Evolutionary conservation across 139 green algal species (phyloP), one percentile per base, ranked within the genome.

Genomic region (Marvania coccoides): DNA sequence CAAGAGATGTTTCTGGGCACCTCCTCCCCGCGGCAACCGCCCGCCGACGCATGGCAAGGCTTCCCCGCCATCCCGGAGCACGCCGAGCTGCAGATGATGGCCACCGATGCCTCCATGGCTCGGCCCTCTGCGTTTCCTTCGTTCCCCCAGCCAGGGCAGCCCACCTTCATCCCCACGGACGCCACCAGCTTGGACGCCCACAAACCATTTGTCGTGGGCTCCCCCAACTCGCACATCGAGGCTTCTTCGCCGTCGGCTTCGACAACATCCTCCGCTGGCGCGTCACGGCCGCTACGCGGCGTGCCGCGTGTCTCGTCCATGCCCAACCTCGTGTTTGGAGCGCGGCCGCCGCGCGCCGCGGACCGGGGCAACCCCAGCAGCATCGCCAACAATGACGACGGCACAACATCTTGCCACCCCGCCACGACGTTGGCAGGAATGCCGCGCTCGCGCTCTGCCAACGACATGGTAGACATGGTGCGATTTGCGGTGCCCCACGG

Each of bases 381-480:
- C 24, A 35, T 10, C 23, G 24, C 23, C 58, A n/a, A n/a, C n/a
- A n/a, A n/a, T n/a, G n/a, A n/a, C n/a, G n/a, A n/a, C n/a, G n/a
- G n/a, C n/a, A n/a, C n/a, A n/a, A n/a, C n/a, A n/a, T n/a, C n/a
- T n/a, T 6, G 15, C 0, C 26, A 15, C 34, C 15, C 38, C 10
- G 28, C 58, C 9, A 39, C 24, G 36, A 39, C 28, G 36, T 2
- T 28, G 3, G 5, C 19, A 9, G 54, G 14, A 15, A 26, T 71
- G 63, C 67, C 59, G 23, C 59, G 59, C 29, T 69, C 67, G 3
- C 58, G 58, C 24, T 74, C 67, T 3, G 46, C 63, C 63, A 70
- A 45, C 47, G 67, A 74, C 64, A 6, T 51, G 30, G 12, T 9
- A 37, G 55, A 35, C 26, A 9, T 56, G 15, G 30, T 28, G 31